Evolutionary conservation across 768 basidiomycete species (phyloP).

Genomic region (Lactarius hatsudake): DNA sequence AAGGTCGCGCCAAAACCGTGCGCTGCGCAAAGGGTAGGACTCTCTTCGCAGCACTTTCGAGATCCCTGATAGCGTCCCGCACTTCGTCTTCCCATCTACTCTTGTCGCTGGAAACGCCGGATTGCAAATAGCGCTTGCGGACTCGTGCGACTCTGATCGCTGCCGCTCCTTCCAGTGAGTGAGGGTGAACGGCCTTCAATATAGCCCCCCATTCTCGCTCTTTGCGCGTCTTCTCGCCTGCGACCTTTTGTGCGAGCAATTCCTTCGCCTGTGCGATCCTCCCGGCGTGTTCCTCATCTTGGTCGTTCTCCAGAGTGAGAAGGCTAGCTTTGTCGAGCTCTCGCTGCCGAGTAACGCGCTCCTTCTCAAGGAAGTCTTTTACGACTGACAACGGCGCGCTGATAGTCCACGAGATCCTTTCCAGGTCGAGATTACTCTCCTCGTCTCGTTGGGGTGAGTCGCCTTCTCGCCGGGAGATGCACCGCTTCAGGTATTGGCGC

Average conservation of each 20-base stretch:
- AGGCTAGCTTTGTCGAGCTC: constrained; percentile 29
- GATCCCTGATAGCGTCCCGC: constrained; percentile 51
- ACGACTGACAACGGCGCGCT: constrained; percentile 55
- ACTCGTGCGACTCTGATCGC: constrained; percentile 54
- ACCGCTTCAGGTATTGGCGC: constrained; percentile 57
- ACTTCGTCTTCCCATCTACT: constrained; percentile 67
- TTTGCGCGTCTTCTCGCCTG: constrained; percentile 54
- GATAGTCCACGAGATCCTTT: constrained; percentile 50
- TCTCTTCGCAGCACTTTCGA: constrained; percentile 47
- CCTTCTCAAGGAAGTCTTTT: constrained; percentile 43
- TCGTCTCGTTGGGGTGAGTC: constrained; percentile 49
- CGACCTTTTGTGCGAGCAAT: constrained; percentile 59
- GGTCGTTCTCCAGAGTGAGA: constrained; percentile 2
- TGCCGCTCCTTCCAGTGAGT: constrained; percentile 46
- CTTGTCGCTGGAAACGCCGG: constrained; percentile 47
- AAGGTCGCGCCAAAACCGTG: background rate
- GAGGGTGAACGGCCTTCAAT: constrained; percentile 53
- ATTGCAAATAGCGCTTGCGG: constrained; percentile 56
- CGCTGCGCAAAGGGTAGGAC: constrained; percentile 38
- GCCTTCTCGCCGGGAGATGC: constrained; percentile 42
- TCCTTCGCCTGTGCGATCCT: constrained; percentile 47
- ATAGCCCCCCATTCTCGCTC: constrained; percentile 66
- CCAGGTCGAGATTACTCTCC: constrained; percentile 41
- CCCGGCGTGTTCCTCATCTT: constrained; percentile 32
- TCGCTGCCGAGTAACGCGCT: constrained; percentile 26